Conservation (phyloP, 805 yeast genomes). For the Yarrowia osloensis region DNA sequence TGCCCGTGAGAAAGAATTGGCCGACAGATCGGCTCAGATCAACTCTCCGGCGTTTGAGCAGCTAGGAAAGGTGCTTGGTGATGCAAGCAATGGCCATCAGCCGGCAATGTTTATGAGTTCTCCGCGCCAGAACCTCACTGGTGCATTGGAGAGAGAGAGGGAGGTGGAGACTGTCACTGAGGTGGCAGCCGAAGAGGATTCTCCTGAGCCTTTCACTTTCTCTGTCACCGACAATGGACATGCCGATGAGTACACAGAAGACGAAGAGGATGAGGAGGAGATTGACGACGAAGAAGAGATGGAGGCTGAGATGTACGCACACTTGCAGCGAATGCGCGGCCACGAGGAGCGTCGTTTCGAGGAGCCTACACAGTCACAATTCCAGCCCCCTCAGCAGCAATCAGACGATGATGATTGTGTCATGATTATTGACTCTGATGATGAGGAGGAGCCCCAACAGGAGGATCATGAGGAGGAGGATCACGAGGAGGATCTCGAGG, state of each 20-base stretch:
- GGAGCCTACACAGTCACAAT: not conserved
- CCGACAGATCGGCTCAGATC: slow-evolving; percentile 11
- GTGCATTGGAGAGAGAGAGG: not conserved
- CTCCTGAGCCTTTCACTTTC: not conserved
- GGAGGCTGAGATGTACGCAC: not conserved
- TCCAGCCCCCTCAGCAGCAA: not conserved
- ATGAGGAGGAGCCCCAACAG: slow-evolving; percentile 1
- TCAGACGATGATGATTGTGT: slow-evolving; percentile 1
- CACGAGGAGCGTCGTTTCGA: not conserved
- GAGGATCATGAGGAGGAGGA: not conserved
- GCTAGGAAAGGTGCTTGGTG: slow-evolving; percentile 24
- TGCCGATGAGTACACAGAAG: not conserved
- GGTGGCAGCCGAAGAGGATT: not conserved
- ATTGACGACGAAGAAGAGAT: not conserved
- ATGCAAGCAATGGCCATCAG: not conserved
- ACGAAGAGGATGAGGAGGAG: not conserved
- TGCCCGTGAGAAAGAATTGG: slow-evolving; percentile 10
- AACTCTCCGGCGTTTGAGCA: slow-evolving; percentile 30
- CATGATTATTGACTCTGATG: slow-evolving; percentile 10
- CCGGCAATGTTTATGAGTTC: not conserved
- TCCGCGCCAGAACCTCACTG: slow-evolving; percentile 14
- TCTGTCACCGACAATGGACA: not conserved
- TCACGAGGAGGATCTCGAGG: not conserved
- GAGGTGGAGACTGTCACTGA: not conserved
- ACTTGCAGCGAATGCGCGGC: not conserved